Evolutionary conservation across 768 basidiomycete genomes (phyloP).

Genomic region (Mycena amicta): DNA sequence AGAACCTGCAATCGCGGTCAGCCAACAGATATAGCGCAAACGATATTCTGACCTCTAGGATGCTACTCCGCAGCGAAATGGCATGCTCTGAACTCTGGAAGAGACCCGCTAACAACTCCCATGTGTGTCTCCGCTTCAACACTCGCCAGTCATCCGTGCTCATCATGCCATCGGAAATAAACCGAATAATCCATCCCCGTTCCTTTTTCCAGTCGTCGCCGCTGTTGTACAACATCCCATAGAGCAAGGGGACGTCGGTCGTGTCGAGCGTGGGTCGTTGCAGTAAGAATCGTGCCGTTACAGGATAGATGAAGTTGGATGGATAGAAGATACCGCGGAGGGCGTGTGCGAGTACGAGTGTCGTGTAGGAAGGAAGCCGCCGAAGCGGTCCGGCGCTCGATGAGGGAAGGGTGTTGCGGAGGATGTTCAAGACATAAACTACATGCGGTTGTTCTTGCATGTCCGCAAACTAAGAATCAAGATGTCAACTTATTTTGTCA

Average conservation of each 20-base stretch:
- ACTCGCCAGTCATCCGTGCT: conserved; percentile 80
- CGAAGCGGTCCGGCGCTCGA: conserved; percentile 41
- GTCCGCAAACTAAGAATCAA: conserved; percentile 50
- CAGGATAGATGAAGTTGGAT: conserved; percentile 84
- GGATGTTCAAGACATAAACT: conserved; percentile 63
- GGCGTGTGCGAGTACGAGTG: conserved; percentile 82
- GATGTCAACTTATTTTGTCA: background rate
- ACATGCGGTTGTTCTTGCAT: conserved; percentile 82
- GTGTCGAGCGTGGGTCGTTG: conserved; percentile 84
- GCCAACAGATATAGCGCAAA: background rate
- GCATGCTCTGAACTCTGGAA: conserved; percentile 71
- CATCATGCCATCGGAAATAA: conserved; percentile 80
- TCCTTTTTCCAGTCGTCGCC: conserved; percentile 85
- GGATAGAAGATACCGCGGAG: conserved; percentile 85
- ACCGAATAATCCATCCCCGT: conserved; percentile 84
- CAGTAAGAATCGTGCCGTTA: conserved; percentile 84
- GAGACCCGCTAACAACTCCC: conserved; percentile 83
- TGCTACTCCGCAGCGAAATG: conserved; percentile 49
- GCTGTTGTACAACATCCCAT: conserved; percentile 81
- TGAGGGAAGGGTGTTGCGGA: conserved; percentile 59
- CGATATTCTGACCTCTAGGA: conserved; percentile 63
- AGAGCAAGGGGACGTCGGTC: conserved; percentile 88
- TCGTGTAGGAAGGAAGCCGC: conserved; percentile 76
- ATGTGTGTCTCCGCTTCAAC: conserved; percentile 79
- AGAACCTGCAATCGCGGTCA: conserved; percentile 53